Conservation (phyloP, 1,284 basidiomycete species). For the Tilletia indica region DNA sequence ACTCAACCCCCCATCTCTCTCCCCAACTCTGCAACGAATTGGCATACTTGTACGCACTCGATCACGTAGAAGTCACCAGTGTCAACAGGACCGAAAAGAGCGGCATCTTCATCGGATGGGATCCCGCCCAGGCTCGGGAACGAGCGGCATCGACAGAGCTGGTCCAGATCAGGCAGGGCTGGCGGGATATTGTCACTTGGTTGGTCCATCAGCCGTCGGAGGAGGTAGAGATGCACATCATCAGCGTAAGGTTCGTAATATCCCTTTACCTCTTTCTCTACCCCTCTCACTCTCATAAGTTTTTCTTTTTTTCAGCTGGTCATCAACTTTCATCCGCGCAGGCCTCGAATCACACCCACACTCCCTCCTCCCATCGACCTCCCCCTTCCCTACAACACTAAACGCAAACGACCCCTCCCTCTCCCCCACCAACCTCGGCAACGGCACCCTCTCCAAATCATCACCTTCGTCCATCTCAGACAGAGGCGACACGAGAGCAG, state of each 20-base stretch:
- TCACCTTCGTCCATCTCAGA: too few species aligned
- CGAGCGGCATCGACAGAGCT: slow-evolving; percentile 17
- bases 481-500: background rate
- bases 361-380: background rate
- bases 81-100: slow-evolving; percentile 33
- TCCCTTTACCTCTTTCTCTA: too few species aligned
- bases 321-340: slow-evolving; percentile 36
- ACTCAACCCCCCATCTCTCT: background rate
- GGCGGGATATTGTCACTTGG: slow-evolving; percentile 29
- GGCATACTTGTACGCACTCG: slow-evolving; percentile 29
- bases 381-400: slow-evolving; percentile 22
- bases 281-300: too few species aligned
- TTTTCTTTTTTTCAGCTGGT: too few species aligned
- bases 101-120: slow-evolving; percentile 36
- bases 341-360: background rate
- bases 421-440: background rate
- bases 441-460: too few species aligned
- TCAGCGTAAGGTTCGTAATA: slow-evolving; percentile 35
- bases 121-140: background rate
- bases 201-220: background rate
- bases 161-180: slow-evolving; percentile 33
- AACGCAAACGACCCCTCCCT: slow-evolving; percentile 39
- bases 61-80: slow-evolving; percentile 33
- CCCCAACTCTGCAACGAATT: slow-evolving; percentile 23
- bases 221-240: slow-evolving; percentile 28